A percentile compares a stretch with the other conserved stretches of the same genome.
Evolutionary conservation across 768 basidiomycete genomes (phyloP).

Genomic region (Lentinula sp.): DNA sequence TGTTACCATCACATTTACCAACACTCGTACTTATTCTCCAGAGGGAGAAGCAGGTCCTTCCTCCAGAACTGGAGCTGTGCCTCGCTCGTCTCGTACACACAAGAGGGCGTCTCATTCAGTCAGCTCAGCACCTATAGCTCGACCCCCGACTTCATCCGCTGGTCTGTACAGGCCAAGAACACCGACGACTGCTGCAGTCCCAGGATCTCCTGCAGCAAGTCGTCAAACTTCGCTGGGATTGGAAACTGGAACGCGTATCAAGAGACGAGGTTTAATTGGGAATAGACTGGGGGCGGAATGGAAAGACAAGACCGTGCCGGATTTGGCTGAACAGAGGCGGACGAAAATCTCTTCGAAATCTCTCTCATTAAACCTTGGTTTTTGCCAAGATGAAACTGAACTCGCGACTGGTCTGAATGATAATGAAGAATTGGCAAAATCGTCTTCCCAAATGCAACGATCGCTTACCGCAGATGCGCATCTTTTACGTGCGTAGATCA

Average conservation of each 20-base stretch:
- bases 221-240: not conserved
- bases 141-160: constrained; percentile 81
- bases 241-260: constrained; percentile 25
- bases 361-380: constrained; percentile 57
- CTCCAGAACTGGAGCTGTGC: constrained; percentile 24
- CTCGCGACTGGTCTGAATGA: constrained; percentile 23
- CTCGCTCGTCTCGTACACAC: constrained; percentile 36
- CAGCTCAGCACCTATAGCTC: constrained; percentile 74
- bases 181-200: constrained; percentile 19
- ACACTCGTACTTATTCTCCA: constrained; percentile 50
- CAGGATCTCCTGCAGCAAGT: not conserved
- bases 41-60: constrained; percentile 13
- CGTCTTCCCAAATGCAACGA: constrained; percentile 17
- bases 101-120: constrained; percentile 75
- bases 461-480: constrained; percentile 4
- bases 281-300: constrained; percentile 21
- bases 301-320: constrained; percentile 32
- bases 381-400: constrained; percentile 28
- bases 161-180: constrained; percentile 29
- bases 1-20: constrained; percentile 83
- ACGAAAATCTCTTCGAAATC: constrained; percentile 55
- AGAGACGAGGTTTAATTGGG: constrained; percentile 53
- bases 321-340: constrained; percentile 46
- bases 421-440: constrained; percentile 14
- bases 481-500: not conserved